phyloP scores from a whole-genome alignment of 2,329 filamentous ascomycete species.

The Colletotrichum coccodes region DNA sequence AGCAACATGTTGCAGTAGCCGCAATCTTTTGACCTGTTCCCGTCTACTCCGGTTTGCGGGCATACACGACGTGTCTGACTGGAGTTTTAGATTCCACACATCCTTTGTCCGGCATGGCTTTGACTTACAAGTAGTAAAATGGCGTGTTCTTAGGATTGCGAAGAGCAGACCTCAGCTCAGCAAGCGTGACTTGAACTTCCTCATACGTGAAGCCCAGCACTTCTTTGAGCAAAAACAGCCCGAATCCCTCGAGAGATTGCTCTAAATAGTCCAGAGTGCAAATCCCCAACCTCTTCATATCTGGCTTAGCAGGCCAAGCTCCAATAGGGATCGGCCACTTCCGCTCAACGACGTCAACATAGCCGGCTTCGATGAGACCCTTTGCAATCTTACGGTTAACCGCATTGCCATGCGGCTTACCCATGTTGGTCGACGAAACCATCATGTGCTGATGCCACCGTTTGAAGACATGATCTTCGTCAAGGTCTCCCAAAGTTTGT shows the following conservation, averaged over 20 bases:
- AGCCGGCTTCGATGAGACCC: slow-evolving; percentile 37
- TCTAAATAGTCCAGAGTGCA: slow-evolving; percentile 38
- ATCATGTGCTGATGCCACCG: slow-evolving; percentile 42
- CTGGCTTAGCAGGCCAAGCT: slow-evolving; percentile 21
- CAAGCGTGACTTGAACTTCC: slow-evolving; percentile 35
- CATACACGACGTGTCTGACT: slow-evolving; percentile 13
- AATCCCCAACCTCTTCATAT: slow-evolving; percentile 26
- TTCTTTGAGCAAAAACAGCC: slow-evolving; percentile 39
- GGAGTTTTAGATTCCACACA: not conserved
- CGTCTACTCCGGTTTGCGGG: too few relatives aligned
- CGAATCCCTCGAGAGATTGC: slow-evolving; percentile 42
- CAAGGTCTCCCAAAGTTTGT: not conserved
- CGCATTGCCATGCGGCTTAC: slow-evolving; percentile 41
- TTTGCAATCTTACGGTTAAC: slow-evolving; percentile 34
- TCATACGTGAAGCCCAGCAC: slow-evolving; percentile 41
- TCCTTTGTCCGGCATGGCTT: too few relatives aligned
- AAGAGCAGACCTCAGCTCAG: slow-evolving; percentile 33
- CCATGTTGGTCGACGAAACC: slow-evolving; percentile 41
- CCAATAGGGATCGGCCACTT: slow-evolving; percentile 33
- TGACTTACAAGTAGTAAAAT: not conserved
- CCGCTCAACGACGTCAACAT: slow-evolving; percentile 31
- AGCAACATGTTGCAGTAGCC: too few relatives aligned
- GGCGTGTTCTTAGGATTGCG: slow-evolving; percentile 2
- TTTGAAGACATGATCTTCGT: slow-evolving; percentile 1
- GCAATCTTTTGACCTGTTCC: too few relatives aligned